Conservation (phyloP, 768 basidiomycete genomes). For the Rhodotorula paludigena region DNA sequence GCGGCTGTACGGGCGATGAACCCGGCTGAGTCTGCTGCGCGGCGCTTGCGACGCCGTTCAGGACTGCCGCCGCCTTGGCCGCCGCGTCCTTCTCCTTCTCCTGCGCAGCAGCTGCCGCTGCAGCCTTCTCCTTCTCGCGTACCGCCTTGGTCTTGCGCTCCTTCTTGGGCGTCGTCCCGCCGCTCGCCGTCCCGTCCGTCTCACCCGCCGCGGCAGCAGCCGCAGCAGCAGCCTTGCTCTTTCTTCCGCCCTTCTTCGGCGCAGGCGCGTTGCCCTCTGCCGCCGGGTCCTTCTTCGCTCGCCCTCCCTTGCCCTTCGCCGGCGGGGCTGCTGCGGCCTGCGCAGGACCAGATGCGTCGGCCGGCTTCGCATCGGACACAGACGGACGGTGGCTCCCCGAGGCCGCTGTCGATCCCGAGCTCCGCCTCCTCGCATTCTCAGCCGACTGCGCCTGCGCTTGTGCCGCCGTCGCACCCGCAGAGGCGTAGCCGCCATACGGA, state of each 20-base stretch:
- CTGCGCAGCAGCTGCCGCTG: background rate
- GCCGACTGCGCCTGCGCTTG: background rate
- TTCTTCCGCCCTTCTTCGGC: slow-evolving; percentile 26
- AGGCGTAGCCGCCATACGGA: slow-evolving; percentile 18
- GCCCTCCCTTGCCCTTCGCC: slow-evolving; percentile 13
- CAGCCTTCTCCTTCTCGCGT: slow-evolving; percentile 22
- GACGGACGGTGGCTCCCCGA: slow-evolving; percentile 1
- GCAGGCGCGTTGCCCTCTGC: slow-evolving; percentile 15
- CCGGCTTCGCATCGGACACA: slow-evolving; percentile 1
- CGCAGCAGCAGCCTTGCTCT: slow-evolving; percentile 26
- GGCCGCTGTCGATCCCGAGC: slow-evolving; percentile 21
- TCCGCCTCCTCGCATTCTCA: slow-evolving; percentile 17
- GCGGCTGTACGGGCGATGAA: slow-evolving; percentile 46
- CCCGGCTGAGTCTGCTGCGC: slow-evolving; percentile 49
- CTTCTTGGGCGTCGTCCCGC: slow-evolving; percentile 33
- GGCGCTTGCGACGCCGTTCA: slow-evolving; percentile 51
- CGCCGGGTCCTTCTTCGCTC: slow-evolving; percentile 39
- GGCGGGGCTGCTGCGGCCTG: slow-evolving; percentile 3
- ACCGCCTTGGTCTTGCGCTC: slow-evolving; percentile 16
- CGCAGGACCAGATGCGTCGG: background rate
- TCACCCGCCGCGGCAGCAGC: slow-evolving; percentile 4
- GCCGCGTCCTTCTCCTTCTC: slow-evolving; percentile 54
- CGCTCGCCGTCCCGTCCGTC: slow-evolving; percentile 38
- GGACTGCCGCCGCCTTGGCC: slow-evolving; percentile 53
- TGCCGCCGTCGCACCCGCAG: background rate